A percentile compares a stretch with the other conserved stretches of the same genome.
phyloP scores from a whole-genome alignment of 768 basidiomycete genomes.

The Nidularia sp. region DNA sequence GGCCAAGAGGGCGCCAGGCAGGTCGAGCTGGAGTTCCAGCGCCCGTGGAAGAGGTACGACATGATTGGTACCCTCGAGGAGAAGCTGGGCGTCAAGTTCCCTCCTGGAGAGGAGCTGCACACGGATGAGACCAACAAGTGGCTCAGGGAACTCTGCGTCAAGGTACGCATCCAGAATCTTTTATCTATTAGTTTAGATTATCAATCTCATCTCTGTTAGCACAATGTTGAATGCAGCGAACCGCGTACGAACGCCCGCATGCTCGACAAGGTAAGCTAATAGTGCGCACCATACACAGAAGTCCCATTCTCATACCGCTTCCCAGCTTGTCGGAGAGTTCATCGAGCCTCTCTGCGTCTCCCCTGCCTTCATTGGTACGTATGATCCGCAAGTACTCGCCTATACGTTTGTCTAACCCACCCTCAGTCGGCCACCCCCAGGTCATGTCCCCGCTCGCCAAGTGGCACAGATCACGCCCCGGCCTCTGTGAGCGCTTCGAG shows the following conservation, averaged over 20 bases:
- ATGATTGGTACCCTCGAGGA: constrained; percentile 97
- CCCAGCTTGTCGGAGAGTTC: constrained; percentile 91
- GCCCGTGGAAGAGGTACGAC: constrained; percentile 98
- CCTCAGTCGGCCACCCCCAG: constrained; percentile 90
- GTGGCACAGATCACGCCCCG: constrained; percentile 95
- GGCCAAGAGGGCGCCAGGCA: constrained; percentile 57
- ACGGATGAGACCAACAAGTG: constrained; percentile 86
- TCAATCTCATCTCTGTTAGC: constrained; percentile 36
- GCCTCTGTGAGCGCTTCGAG: constrained; percentile 98
- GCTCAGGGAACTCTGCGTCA: constrained; percentile 76
- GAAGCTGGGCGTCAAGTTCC: constrained; percentile 90
- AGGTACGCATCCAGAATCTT: constrained; percentile 45
- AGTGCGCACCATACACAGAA: neutral
- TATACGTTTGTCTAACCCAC: constrained; percentile 2
- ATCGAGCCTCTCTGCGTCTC: constrained; percentile 97
- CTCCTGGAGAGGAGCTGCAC: constrained; percentile 86
- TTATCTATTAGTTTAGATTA: neutral
- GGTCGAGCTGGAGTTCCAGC: constrained; percentile 79
- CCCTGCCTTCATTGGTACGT: constrained; percentile 87
- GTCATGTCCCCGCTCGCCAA: constrained; percentile 99
- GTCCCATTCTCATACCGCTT: neutral
- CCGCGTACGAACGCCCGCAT: constrained; percentile 93
- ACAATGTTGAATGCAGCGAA: constrained; percentile 94
- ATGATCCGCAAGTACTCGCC: neutral
- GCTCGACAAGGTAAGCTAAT: constrained; percentile 83